Evolutionary conservation across 2,329 filamentous ascomycete genomes (phyloP).

Genomic region (Pezicula radicicola): DNA sequence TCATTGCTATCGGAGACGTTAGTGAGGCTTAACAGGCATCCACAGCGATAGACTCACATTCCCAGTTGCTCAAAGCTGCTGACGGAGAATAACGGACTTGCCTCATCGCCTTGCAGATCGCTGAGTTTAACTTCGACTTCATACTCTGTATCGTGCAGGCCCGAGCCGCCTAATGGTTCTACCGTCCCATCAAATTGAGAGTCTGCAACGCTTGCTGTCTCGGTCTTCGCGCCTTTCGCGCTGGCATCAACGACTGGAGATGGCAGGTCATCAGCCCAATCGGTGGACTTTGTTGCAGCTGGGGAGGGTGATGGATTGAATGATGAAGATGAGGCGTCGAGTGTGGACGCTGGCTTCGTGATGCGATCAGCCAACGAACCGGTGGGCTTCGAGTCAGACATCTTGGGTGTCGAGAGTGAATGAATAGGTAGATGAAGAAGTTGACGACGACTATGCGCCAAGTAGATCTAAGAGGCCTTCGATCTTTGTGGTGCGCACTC

Average conservation of each 20-base stretch:
- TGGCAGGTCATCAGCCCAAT: conserved; percentile 39
- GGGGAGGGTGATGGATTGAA: background rate
- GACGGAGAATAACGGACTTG: conserved; percentile 83
- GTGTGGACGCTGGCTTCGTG: conserved; percentile 31
- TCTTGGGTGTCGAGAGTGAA: conserved; percentile 1
- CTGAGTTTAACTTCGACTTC: conserved; percentile 91
- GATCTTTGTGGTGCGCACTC: too few species aligned
- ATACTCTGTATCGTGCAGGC: conserved; percentile 69
- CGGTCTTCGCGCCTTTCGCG: conserved; percentile 5
- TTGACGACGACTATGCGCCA: background rate
- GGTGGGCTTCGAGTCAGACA: conserved; percentile 17
- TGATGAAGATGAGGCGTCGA: background rate
- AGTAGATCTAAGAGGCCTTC: too few species aligned
- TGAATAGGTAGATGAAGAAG: background rate
- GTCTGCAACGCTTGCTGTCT: conserved; percentile 4
- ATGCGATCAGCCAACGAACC: conserved; percentile 46
- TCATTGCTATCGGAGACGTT: conserved; percentile 38
- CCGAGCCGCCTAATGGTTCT: conserved; percentile 41
- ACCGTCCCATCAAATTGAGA: conserved; percentile 44
- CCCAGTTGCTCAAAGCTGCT: conserved; percentile 82
- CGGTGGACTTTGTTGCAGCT: conserved; percentile 6
- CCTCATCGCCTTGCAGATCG: conserved; percentile 81
- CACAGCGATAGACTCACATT: conserved; percentile 56
- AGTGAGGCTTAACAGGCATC: conserved; percentile 1
- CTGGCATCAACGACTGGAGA: conserved; percentile 16